Percentiles rank a stretch among this genome's conserved stretches.
Conservation (phyloP, 2,329 filamentous ascomycete genomes). For the Talaromyces sp. region DNA sequence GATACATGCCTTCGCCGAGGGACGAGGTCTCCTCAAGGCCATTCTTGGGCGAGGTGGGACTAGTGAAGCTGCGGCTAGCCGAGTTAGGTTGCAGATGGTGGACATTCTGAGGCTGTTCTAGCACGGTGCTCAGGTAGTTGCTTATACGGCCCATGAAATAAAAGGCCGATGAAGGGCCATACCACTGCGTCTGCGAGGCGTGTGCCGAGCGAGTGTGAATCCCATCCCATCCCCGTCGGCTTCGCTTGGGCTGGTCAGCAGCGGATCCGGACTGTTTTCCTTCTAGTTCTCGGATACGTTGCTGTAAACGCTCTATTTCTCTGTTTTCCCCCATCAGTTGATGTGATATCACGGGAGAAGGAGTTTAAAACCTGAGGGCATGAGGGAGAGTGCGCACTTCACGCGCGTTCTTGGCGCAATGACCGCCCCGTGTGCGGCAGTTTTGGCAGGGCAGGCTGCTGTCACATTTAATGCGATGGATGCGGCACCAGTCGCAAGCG, state of each 20-base stretch:
- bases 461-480: slow-evolving; percentile 7
- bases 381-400: slow-evolving; percentile 4
- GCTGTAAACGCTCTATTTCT: slow-evolving; percentile 27
- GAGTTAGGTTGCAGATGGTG: slow-evolving; percentile 28
- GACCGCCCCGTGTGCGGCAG: background rate
- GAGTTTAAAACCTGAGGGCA: background rate
- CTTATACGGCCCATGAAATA: slow-evolving; percentile 45
- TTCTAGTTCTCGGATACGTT: slow-evolving; percentile 29
- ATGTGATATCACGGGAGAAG: background rate
- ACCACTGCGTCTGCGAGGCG: slow-evolving; percentile 36
- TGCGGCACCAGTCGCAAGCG: slow-evolving; percentile 8
- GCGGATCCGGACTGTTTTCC: slow-evolving; percentile 21
- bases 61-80: slow-evolving; percentile 15
- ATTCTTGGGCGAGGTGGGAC: slow-evolving; percentile 13
- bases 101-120: slow-evolving; percentile 29
- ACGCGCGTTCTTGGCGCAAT: background rate
- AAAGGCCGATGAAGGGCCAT: slow-evolving; percentile 42
- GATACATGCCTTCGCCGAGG: slow-evolving; percentile 20
- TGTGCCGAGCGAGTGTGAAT: slow-evolving; percentile 35
- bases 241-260: slow-evolving; percentile 10
- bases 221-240: slow-evolving; percentile 33
- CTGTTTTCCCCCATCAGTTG: slow-evolving; percentile 14
- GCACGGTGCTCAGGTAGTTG: slow-evolving; percentile 28
- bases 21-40: slow-evolving; percentile 3
- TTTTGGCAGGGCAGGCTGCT: slow-evolving; percentile 5